Base-by-base conservation (phyloP, 441 rosid genomes). In the Erodium moschatum region DNA sequence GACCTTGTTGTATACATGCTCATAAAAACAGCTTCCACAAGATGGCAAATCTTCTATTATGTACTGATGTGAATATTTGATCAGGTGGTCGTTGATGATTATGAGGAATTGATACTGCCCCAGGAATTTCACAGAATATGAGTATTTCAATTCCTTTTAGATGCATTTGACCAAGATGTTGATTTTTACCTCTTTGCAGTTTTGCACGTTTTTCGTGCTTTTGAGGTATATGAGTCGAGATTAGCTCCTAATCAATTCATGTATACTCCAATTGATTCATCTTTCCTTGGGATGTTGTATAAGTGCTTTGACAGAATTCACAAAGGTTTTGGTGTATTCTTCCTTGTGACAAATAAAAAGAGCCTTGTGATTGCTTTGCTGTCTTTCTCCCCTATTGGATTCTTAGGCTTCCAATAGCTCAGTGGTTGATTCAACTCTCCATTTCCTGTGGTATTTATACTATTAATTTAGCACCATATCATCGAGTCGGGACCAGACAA, bases 11-110 rank as follows among this genome's bases (percentile, higher is more conserved):
- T 65, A 5, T 70, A 60, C 19, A 15, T 44, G 56, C 67, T n/a
- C 31, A 54, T 48, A 48, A 27, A 71, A 6, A 12, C 46, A 62
- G 71, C 8, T 24, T 64, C 20, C 40, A 60, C 65, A 29, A 50
- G 11, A 50, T 38, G 24, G 68, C 38, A 66, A 50, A 6, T 31
- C 52, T 13, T 19, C 24, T 40, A 24, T 24, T 2, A 61, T 35
- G 5, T n/a, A 63, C 61, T 66, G 44, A 74, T 68, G 65, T 68
- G 50, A 31, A 68, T 58, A 21, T 18, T 20, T 33, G 35, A 69
- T 63, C 86, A 89, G 89, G 90, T 77, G 71, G 65, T 71, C 12
- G 97, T 89, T 18, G 93, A 83, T 67, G 99, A 92, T 75, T 86
- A 65, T 58, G 86, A 82, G 66, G 95, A 82, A 75, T 62, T 95